Evolutionary conservation across 805 yeast genomes (phyloP), one percentile per base, ranked within the genome.

Genomic region (Dipodascus geniculatus): DNA sequence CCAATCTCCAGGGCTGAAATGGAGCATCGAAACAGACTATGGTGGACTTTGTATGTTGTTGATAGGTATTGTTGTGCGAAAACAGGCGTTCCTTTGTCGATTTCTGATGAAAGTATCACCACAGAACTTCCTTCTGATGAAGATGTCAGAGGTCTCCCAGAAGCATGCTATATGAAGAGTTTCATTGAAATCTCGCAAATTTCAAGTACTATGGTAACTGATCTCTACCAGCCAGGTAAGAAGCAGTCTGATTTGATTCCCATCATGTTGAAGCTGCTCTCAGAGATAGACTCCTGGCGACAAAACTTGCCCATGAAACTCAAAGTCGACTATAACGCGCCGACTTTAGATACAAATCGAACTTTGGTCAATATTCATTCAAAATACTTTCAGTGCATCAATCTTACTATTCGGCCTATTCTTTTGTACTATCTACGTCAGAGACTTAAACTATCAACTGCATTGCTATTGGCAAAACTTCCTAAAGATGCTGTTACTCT

Each of bases 301-400:
- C 52, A 54, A 22, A 53, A 51, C 3, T 52, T 61, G 51, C 57
- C 59, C 8, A 48, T 44, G 19, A 48, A 51, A 1, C 49, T 56
- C 4, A 54, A 53, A 19, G 56, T 58, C 14, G 54, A 58, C 48
- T 56, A 54, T 51, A 48, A 48, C 14, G 54, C 53, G 14, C 31
- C 48, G 0, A 48, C 53, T 1, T 44, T 56, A 20, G 33, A 42
- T 1, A 52, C 57, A 3, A 22, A 53, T 9, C 51, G 63, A 22
- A 58, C 63, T 1, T 57, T 57, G 0, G 55, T 54, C 6, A 61
- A 60, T 23, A 57, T 61, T 22, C 54, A 55, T 42, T 51, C 58
- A n/a, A 62, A 61, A 33, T 61, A 58, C 48, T 57, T 54, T 31
- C 63, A 60, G 42, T 61, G 64, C 42, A 56, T 61, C 48, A 61